phyloP scores from a whole-genome alignment of 352 stramenopile genomes.

The Globisporangium spiculum region DNA sequence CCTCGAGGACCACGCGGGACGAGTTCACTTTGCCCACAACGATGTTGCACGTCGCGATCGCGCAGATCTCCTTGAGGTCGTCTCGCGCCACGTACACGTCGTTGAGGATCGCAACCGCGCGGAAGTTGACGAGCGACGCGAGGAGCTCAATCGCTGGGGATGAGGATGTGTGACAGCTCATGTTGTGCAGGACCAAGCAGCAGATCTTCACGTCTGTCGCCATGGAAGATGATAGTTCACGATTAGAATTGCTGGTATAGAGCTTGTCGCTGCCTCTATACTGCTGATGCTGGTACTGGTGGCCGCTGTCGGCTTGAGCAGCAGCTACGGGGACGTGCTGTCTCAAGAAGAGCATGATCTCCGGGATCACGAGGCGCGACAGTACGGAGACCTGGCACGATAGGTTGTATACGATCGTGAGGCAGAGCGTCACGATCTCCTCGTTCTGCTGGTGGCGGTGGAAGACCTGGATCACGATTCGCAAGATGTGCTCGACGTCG shows the following conservation, averaged over 20 bases:
- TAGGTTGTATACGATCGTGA: slow-evolving; percentile 76
- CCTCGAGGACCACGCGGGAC: slow-evolving; percentile 42
- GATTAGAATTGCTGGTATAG: not conserved
- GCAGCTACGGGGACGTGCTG: slow-evolving; percentile 29
- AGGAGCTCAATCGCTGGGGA: slow-evolving; percentile 20
- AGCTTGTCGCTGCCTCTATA: not conserved
- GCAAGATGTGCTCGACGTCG: slow-evolving; percentile 59
- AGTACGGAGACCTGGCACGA: slow-evolving; percentile 55
- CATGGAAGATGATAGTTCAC: not conserved
- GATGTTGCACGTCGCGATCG: slow-evolving; percentile 62
- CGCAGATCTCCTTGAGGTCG: slow-evolving; percentile 54
- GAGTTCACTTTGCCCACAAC: slow-evolving; percentile 66
- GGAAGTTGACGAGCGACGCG: slow-evolving; percentile 46
- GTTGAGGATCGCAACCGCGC: slow-evolving; percentile 38
- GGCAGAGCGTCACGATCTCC: slow-evolving; percentile 62
- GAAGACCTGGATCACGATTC: slow-evolving; percentile 65
- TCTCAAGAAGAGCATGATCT: slow-evolving; percentile 60
- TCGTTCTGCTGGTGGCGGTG: slow-evolving; percentile 38
- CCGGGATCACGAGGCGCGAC: slow-evolving; percentile 40
- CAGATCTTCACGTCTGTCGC: slow-evolving; percentile 43
- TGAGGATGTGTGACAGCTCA: slow-evolving; percentile 38
- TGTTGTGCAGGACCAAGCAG: slow-evolving; percentile 70
- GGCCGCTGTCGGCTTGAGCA: not conserved
- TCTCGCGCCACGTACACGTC: slow-evolving; percentile 48
- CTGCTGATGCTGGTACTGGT: not conserved